Evolutionary conservation across 805 yeast genomes (phyloP), one percentile per base, ranked within the genome.

Genomic region (Nakazawaea pomicola): DNA sequence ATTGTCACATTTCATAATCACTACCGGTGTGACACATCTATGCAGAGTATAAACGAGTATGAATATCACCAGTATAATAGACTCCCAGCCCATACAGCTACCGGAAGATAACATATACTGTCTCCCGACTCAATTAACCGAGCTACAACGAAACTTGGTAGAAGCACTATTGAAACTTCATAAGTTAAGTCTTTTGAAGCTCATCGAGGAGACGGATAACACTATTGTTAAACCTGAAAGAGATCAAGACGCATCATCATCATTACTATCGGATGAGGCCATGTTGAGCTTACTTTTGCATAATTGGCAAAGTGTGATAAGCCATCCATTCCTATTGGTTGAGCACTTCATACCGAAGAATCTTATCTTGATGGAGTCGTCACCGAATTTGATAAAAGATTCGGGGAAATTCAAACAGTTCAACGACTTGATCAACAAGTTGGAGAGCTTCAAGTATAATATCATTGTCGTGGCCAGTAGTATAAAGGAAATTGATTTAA

Each of bases 311-410:
- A 68, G 70, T n/a, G 60, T 80, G 0, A 64, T 73, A 3, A 78
- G 73, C 50, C 90, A 85, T 57, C 87, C 91, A 2, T 76, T 82
- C 31, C 60, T 85, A 29, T 56, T 85, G 32, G 90, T 84, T 23
- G 85, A 83, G 49, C 93, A 85, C 57, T 85, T 77, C 50, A 78
- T 83, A 56, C 89, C 93, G 6, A 77, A 78, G 49, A 81, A 80
- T 42, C 61, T 83, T 47, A 55, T 85, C 12, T 61, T 82, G 29
- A 74, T 78, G 79, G 85, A 81, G 48, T 67, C 83, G 1, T 81
- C 75, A 44, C 78, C 74, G 40, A 57, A 72, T 35, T 60, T 83
- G 36, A 60, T 68, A 31, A 58, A 60, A 31, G 65, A 79, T 8
- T 75, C 85, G 16, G 84, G 80, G 21, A 83, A 83, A 50, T 76